A percentile compares a stretch with the other conserved stretches of the same genome.
Conservation (phyloP, 2,329 filamentous ascomycete genomes). For the Zymoseptoria tritici region DNA sequence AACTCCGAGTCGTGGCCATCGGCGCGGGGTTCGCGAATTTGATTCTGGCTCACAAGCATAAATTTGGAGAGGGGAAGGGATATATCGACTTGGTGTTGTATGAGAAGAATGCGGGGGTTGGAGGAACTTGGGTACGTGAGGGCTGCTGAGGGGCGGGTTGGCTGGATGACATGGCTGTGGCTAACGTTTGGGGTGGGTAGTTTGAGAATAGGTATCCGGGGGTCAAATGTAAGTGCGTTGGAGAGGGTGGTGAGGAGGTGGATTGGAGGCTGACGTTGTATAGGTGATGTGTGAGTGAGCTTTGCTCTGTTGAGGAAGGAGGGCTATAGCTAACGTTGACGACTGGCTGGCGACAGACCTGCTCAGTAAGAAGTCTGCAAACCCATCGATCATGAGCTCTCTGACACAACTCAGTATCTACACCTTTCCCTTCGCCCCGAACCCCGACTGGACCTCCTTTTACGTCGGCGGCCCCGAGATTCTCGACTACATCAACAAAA, state of each 20-base stretch:
- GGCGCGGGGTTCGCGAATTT: conserved; percentile 9
- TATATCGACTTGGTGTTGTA: conserved; percentile 4
- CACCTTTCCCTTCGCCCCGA: conserved; percentile 27
- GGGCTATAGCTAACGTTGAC: too few species aligned
- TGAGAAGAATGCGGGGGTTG: conserved; percentile 12
- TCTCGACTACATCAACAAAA: conserved; percentile 32
- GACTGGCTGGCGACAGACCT: too few species aligned
- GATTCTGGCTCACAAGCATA: conserved; percentile 7
- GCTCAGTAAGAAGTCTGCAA: background rate
- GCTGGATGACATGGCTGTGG: background rate
- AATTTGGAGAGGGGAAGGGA: conserved; percentile 2
- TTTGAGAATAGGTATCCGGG: conserved; percentile 12
- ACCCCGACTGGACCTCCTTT: conserved; percentile 38
- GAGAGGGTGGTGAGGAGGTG: background rate
- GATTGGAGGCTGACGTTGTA: background rate
- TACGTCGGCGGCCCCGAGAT: conserved; percentile 36
- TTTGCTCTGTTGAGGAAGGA: too few species aligned
- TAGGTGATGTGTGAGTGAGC: background rate
- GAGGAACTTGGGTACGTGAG: conserved; percentile 3
- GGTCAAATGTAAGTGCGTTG: conserved; percentile 7
- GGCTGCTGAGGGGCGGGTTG: too few species aligned
- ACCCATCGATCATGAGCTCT: background rate
- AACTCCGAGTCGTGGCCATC: conserved; percentile 9
- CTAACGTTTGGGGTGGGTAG: background rate
- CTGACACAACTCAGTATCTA: background rate